Evolutionary conservation across 495 filamentous ascomycete genomes (phyloP).

Genomic region (Xylaria grammica): DNA sequence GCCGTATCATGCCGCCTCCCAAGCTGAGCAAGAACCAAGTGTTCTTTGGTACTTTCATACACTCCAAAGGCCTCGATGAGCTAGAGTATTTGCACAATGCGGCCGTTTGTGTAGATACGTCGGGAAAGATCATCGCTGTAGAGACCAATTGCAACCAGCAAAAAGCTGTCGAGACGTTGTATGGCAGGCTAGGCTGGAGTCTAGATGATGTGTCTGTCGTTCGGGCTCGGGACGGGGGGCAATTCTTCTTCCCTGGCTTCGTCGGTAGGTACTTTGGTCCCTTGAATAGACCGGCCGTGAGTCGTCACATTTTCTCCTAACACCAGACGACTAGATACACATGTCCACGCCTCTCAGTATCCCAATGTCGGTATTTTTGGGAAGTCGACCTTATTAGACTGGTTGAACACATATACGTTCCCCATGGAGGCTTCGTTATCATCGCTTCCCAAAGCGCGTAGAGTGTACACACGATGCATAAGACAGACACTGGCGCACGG

Average conservation of each 20-base stretch:
- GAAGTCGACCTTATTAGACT: slow-evolving; percentile 84
- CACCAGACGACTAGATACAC: slow-evolving; percentile 67
- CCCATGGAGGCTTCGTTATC: slow-evolving; percentile 80
- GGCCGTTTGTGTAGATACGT: slow-evolving; percentile 67
- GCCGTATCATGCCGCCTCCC: slow-evolving; percentile 21
- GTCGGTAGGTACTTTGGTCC: slow-evolving; percentile 63
- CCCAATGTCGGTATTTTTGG: slow-evolving; percentile 93
- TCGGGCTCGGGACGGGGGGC: slow-evolving; percentile 55
- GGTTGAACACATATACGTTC: slow-evolving; percentile 95
- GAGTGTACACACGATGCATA: slow-evolving; percentile 76
- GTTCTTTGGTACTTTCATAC: slow-evolving; percentile 63
- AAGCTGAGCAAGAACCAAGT: slow-evolving; percentile 37
- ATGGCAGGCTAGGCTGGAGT: slow-evolving; percentile 44
- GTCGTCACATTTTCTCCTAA: slow-evolving; percentile 11
- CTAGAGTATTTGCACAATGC: slow-evolving; percentile 63
- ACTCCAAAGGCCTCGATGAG: slow-evolving; percentile 58
- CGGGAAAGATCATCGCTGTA: slow-evolving; percentile 68
- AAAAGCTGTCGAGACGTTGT: slow-evolving; percentile 31
- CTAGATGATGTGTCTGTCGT: slow-evolving; percentile 45
- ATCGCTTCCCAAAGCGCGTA: slow-evolving; percentile 51
- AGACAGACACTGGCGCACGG: slow-evolving; percentile 82
- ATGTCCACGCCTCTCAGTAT: slow-evolving; percentile 93
- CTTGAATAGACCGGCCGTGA: slow-evolving; percentile 11
- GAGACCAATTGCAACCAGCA: slow-evolving; percentile 40
- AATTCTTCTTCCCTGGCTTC: slow-evolving; percentile 96